Evolutionary conservation across 208 protist genomes (phyloP).

Genomic region (Trypanosoma lewisi): DNA sequence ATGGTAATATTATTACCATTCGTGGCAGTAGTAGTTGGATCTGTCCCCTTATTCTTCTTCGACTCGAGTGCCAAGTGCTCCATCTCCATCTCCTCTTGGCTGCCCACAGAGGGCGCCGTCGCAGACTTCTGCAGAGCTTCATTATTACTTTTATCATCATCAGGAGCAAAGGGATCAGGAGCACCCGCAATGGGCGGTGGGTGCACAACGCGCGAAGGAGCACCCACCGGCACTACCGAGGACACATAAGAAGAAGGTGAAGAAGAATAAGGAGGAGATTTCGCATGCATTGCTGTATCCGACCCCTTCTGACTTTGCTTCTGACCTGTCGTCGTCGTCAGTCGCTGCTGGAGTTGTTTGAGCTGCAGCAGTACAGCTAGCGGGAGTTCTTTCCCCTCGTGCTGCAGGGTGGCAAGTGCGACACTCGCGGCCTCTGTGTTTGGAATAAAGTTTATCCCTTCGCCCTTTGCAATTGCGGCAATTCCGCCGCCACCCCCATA

Average conservation of each 20-base stretch:
- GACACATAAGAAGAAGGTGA: background rate
- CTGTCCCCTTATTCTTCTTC: background rate
- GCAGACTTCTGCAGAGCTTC: background rate
- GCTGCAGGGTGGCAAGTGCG: slow-evolving; percentile 49
- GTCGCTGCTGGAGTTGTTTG: slow-evolving; percentile 42
- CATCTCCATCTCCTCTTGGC: background rate
- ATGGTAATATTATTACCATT: too few relatives aligned
- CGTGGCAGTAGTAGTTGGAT: too few relatives aligned
- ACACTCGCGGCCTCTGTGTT: slow-evolving; percentile 27
- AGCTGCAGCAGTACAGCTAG: slow-evolving; percentile 52
- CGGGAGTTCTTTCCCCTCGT: slow-evolving; percentile 51
- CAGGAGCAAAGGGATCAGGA: slow-evolving; percentile 38
- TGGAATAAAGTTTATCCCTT: slow-evolving; percentile 45
- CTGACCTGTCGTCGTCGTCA: too few relatives aligned
- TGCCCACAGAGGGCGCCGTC: slow-evolving; percentile 11
- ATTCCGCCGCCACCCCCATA: slow-evolving; percentile 35
- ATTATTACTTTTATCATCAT: slow-evolving; percentile 1
- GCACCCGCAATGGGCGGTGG: slow-evolving; percentile 34
- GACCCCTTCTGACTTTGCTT: too few relatives aligned
- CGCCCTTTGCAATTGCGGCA: slow-evolving; percentile 37
- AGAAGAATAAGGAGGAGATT: slow-evolving; percentile 6
- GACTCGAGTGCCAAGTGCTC: background rate
- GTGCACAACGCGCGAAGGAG: slow-evolving; percentile 15
- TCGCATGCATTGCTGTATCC: too few relatives aligned
- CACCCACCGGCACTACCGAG: background rate